phyloP scores from a whole-genome alignment of 768 basidiomycete genomes.

The Obba rivulosa region DNA sequence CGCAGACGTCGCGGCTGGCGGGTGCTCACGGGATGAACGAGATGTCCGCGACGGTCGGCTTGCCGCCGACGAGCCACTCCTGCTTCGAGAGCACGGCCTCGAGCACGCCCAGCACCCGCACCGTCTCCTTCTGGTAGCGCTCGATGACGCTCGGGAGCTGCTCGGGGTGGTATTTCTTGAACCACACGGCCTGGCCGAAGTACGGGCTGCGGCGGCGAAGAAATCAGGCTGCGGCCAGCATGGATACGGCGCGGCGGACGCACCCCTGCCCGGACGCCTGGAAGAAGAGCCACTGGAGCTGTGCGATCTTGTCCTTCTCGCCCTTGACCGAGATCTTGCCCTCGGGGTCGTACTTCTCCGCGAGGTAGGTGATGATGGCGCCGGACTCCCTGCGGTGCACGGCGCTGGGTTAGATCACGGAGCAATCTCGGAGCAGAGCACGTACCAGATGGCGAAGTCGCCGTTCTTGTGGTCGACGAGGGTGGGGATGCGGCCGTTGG shows the following conservation, averaged over 20 bases:
- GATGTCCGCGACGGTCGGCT: slow-evolving; percentile 22
- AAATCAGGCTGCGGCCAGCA: neutral
- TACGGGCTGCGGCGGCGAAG: slow-evolving; percentile 13
- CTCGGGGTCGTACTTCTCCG: slow-evolving; percentile 41
- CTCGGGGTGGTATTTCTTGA: slow-evolving; percentile 22
- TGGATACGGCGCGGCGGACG: neutral
- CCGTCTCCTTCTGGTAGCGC: slow-evolving; percentile 25
- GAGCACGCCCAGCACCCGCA: slow-evolving; percentile 22
- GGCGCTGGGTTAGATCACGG: neutral
- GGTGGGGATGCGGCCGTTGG: slow-evolving; percentile 32
- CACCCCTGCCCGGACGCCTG: slow-evolving; percentile 26
- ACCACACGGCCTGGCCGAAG: slow-evolving; percentile 24
- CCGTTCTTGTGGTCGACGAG: slow-evolving; percentile 28
- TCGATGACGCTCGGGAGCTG: slow-evolving; percentile 23
- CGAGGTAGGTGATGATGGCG: slow-evolving; percentile 39
- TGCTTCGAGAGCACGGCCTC: slow-evolving; percentile 24
- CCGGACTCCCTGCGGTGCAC: slow-evolving; percentile 24
- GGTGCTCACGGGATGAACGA: slow-evolving; percentile 16
- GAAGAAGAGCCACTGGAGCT: slow-evolving; percentile 42
- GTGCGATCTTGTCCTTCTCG: slow-evolving; percentile 10
- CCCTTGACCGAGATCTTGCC: slow-evolving; percentile 22
- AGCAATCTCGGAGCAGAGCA: neutral
- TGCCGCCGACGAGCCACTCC: slow-evolving; percentile 23
- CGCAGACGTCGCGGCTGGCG: neutral
- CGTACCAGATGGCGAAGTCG: slow-evolving; percentile 28